Percentiles rank a stretch among this genome's conserved stretches.
Conservation (phyloP, 31 red algal species). For the Endocladia muricata region DNA sequence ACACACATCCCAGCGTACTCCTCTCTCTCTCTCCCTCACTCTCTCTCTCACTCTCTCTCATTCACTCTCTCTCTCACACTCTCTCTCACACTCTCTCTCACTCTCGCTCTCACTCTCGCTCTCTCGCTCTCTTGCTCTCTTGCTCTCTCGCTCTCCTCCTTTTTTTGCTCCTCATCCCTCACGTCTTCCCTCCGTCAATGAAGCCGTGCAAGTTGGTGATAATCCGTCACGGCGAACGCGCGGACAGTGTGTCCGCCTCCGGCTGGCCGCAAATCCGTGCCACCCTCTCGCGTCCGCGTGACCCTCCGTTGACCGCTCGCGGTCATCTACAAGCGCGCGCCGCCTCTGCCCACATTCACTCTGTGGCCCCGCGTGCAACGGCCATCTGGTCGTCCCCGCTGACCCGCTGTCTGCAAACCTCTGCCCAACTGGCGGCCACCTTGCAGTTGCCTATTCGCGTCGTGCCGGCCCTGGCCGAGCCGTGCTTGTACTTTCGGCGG, state of each 20-base stretch:
- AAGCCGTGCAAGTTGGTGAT: neutral
- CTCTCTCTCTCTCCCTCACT: too few species aligned
- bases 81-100: neutral
- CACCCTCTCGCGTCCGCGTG: neutral
- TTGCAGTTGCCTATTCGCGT: neutral
- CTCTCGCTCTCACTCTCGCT: neutral
- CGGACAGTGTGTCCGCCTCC: neutral
- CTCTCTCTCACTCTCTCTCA: neutral
- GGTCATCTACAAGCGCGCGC: neutral
- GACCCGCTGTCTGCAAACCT: neutral
- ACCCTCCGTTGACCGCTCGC: neutral
- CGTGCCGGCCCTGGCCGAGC: neutral
- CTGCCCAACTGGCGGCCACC: neutral
- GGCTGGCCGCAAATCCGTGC: neutral
- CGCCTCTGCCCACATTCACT: neutral
- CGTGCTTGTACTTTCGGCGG: neutral
- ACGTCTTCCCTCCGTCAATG: too few species aligned
- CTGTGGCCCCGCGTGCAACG: neutral
- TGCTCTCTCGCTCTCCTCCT: too few species aligned
- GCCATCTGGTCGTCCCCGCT: neutral
- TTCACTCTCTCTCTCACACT: neutral
- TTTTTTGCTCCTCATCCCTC: too few species aligned
- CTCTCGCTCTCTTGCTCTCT: too few species aligned
- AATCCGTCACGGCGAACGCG: slow-evolving; percentile 16
- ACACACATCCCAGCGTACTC: too few species aligned